Evolutionary conservation across 805 yeast species (phyloP), one percentile per base, ranked within the genome.

Genomic region (Ogataea zsoltii): DNA sequence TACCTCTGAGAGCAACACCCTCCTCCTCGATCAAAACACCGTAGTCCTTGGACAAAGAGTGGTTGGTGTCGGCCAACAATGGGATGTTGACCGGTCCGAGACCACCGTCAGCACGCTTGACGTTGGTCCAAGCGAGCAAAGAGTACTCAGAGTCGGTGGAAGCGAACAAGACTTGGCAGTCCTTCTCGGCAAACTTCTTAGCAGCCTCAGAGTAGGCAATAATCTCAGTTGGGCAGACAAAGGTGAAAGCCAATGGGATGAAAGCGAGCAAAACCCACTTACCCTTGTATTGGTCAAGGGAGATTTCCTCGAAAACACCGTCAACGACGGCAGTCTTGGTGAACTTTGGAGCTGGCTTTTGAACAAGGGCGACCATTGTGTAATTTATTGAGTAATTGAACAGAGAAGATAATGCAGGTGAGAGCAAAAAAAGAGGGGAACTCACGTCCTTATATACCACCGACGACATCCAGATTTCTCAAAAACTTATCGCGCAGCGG

Each of bases 191-290:
- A 75, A 94, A 94, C 79, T 85, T 83, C 78, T 83, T 82, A 62
- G 82, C 87, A 60, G 97, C 97, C 62, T 92, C 96, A 54, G 97
- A 88, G 85, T 90, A 94, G 61, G 98, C 98, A 73, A 94, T 84
- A 78, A 94, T 91, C 80, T 94, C 98, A 60, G 99, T 94, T 72
- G 99, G 99, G 77, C 99, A 94, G 55, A 94, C 98, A 62, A 94
- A 94, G 51, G 99, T 94, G 91, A 94, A 94, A 42, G 99, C 99
- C 81, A 92, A 77, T 72, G 99, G 99, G 70, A 94, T 85, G 78
- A 94, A 94, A 54, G 95, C 98, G 65, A 94, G 80, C 56, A 94
- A 74, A 59, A 94, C 97, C 96, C 97, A 94, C 76, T 94, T 88
- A 67, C 99, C 99, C 77, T 85, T 85, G 88, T 85, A 94, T 74